Conservation (phyloP, 768 basidiomycete genomes). For the Termitomyces sp. region DNA sequence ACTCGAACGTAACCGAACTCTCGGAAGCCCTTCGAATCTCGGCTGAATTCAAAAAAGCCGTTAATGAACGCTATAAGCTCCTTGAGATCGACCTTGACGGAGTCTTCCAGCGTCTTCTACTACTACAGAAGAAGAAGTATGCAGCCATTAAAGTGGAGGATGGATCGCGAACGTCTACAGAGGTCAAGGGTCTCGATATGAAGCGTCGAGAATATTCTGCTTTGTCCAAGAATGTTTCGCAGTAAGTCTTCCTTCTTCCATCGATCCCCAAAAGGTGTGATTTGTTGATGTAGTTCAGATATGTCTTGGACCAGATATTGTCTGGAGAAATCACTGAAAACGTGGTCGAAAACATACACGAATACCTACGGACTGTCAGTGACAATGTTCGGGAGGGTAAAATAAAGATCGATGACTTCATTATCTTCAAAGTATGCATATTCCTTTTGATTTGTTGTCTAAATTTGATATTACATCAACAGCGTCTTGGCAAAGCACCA, state of each 20-base stretch:
- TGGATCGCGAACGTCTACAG: conserved; percentile 68
- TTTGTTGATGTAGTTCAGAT: conserved; percentile 42
- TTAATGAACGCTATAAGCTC: conserved; percentile 92
- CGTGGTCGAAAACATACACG: conserved; percentile 90
- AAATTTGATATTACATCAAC: neutral
- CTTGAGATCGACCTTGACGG: conserved; percentile 97
- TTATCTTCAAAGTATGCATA: conserved; percentile 78
- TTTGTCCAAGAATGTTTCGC: conserved; percentile 88
- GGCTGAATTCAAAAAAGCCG: conserved; percentile 88
- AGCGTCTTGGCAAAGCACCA: conserved; percentile 96
- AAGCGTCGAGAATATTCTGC: conserved; percentile 94
- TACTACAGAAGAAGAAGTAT: conserved; percentile 99
- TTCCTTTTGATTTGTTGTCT: neutral
- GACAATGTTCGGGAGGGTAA: conserved; percentile 74
- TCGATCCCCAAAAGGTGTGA: neutral
- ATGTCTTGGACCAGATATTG: conserved; percentile 84
- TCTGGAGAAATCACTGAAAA: conserved; percentile 88
- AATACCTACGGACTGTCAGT: conserved; percentile 78
- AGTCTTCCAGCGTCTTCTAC: conserved; percentile 86
- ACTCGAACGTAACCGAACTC: conserved; percentile 88
- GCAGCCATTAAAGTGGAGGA: conserved; percentile 95
- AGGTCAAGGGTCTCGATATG: conserved; percentile 98
- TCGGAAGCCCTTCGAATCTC: conserved; percentile 91
- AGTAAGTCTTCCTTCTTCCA: conserved; percentile 49
- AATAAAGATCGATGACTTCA: conserved; percentile 88